Evolutionary conservation across 805 yeast genomes (phyloP).

Genomic region (Zygosaccharomyces bailii): DNA sequence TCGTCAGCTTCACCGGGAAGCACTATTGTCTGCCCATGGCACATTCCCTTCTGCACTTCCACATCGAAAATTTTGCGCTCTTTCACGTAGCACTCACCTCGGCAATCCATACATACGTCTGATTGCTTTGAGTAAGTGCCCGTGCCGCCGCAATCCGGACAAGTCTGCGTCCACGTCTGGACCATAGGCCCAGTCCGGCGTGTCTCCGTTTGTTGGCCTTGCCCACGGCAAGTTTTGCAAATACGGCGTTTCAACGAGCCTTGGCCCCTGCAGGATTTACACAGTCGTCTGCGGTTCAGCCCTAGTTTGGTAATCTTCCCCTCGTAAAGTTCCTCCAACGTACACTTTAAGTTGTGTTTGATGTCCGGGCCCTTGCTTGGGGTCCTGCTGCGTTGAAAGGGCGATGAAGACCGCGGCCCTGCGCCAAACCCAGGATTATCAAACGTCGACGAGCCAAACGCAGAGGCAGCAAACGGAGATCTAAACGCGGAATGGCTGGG

Average conservation of each 20-base stretch:
- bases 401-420: not conserved
- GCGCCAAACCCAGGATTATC: not conserved
- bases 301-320: constrained; percentile 58
- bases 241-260: constrained; percentile 42
- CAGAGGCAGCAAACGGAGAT: constrained; percentile 2
- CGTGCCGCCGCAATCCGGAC: constrained; percentile 44
- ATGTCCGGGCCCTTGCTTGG: constrained; percentile 48
- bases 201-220: constrained; percentile 41
- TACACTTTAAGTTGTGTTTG: constrained; percentile 49
- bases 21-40: constrained; percentile 48
- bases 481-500: constrained; percentile 6
- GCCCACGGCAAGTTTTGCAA: constrained; percentile 43
- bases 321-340: constrained; percentile 52
- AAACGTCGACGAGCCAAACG: not conserved
- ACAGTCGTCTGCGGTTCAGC: constrained; percentile 48
- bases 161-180: constrained; percentile 43
- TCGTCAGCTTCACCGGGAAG: constrained; percentile 65
- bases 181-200: constrained; percentile 44
- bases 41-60: constrained; percentile 54
- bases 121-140: constrained; percentile 37
- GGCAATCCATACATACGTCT: constrained; percentile 42
- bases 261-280: constrained; percentile 48
- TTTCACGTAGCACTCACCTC: constrained; percentile 45
- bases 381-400: constrained; percentile 1
- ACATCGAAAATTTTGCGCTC: constrained; percentile 51